Conservation (phyloP, 1,284 basidiomycete genomes). For the Apiotrichum porosum region DNA sequence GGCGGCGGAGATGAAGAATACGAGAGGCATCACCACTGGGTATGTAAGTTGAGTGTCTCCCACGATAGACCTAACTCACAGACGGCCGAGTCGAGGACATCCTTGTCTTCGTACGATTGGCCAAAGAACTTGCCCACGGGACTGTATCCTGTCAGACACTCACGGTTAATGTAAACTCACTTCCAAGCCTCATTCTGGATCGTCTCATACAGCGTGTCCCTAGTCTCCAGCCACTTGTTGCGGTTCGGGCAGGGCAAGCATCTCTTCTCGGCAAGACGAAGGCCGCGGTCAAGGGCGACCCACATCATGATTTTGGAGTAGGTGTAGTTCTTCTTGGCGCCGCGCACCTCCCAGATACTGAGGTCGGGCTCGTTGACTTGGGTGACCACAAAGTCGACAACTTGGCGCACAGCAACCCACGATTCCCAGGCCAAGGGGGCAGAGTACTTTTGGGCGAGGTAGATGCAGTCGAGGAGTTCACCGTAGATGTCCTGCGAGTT, state of each 20-base stretch:
- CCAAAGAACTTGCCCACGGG: constrained; percentile 39
- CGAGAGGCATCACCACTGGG: constrained; percentile 39
- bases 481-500: constrained; percentile 76
- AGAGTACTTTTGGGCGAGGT: constrained; percentile 73
- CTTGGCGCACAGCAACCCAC: constrained; percentile 55
- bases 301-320: constrained; percentile 92
- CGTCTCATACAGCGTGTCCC: constrained; percentile 74
- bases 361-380: constrained; percentile 42
- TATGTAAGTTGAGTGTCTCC: neutral
- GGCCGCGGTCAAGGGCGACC: constrained; percentile 85
- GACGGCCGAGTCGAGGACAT: constrained; percentile 50
- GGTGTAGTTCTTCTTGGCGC: constrained; percentile 73
- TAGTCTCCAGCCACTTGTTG: constrained; percentile 63
- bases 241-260: constrained; percentile 53
- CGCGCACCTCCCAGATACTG: constrained; percentile 69
- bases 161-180: constrained; percentile 30
- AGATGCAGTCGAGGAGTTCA: constrained; percentile 85
- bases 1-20: constrained; percentile 76
- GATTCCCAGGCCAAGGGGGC: constrained; percentile 63
- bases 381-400: constrained; percentile 49
- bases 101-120: constrained; percentile 51
- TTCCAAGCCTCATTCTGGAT: constrained; percentile 61
- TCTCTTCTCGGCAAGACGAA: constrained; percentile 84
- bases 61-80: constrained; percentile 17
- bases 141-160: neutral